Evolutionary conservation across 148 eudicot genomes (phyloP).

Genomic region (Vaccinium darrowii): DNA sequence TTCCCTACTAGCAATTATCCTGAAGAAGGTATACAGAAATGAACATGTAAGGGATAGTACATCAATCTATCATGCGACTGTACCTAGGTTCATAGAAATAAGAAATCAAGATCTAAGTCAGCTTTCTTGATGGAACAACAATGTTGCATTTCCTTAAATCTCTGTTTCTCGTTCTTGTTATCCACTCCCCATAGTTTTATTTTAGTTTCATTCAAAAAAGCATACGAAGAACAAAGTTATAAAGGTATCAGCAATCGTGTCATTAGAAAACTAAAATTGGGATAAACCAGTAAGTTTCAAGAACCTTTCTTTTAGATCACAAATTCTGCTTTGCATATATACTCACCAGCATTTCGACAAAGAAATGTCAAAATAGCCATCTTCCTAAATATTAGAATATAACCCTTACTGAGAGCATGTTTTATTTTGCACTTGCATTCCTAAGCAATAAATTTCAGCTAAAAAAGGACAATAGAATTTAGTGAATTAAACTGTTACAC

Average conservation of each 20-base stretch:
- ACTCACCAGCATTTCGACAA: not conserved
- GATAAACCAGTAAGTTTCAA: not conserved
- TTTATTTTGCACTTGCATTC: not conserved
- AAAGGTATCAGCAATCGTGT: not conserved
- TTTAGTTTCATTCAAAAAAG: not conserved
- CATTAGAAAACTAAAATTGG: not conserved
- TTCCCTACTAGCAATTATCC: conserved; percentile 12
- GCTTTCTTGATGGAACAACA: not conserved
- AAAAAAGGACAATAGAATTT: not conserved
- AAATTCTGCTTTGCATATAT: not conserved
- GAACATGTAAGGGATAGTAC: not conserved
- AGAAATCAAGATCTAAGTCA: not conserved
- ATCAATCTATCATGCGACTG: not conserved
- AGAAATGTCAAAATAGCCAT: not conserved
- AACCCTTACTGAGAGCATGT: not conserved
- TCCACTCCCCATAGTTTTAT: not conserved
- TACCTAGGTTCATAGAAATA: not conserved
- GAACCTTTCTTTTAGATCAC: not conserved
- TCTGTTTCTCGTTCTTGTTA: not conserved
- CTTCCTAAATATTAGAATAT: not conserved
- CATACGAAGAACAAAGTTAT: not conserved
- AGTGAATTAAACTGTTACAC: not conserved
- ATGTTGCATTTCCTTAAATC: not conserved
- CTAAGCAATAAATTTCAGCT: not conserved
- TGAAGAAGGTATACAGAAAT: not conserved